Percentiles rank a stretch among this genome's conserved stretches.
Evolutionary conservation across 2,329 filamentous ascomycete species (phyloP).

Genomic region (Phyllosticta ampelicida): DNA sequence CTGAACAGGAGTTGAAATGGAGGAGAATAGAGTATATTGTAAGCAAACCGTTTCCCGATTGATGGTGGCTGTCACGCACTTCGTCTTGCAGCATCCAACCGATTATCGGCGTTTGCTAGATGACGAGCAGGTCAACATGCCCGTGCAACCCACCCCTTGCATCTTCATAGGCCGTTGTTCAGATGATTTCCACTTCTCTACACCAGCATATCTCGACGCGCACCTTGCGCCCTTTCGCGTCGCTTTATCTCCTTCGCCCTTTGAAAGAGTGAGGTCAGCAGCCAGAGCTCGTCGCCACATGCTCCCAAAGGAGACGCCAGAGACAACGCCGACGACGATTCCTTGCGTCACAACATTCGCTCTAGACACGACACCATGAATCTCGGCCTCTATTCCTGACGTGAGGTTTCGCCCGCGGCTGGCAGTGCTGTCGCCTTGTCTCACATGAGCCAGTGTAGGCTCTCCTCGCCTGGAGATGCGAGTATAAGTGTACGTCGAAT

Average conservation of each 20-base stretch:
- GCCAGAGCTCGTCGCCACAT: neutral
- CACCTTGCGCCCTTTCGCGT: neutral
- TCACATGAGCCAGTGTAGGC: neutral
- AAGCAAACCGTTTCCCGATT: neutral
- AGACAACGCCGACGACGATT: neutral
- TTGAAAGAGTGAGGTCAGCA: neutral
- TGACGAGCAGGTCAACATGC: neutral
- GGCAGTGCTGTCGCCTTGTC: neutral
- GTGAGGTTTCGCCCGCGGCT: neutral
- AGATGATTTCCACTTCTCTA: neutral
- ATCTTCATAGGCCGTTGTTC: neutral
- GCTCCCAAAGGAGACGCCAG: neutral
- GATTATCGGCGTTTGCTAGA: neutral
- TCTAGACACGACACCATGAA: neutral
- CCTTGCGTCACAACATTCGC: neutral
- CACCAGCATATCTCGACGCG: neutral
- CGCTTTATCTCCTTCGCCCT: neutral
- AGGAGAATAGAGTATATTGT: neutral
- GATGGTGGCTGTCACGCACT: neutral
- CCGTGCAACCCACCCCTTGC: neutral
- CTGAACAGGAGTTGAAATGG: neutral
- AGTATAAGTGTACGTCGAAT: neutral
- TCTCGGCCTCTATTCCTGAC: neutral
- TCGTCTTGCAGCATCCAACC: neutral
- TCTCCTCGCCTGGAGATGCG: neutral